Conservation (phyloP, 192 early-diverging fungal genomes). For the Umbelopsis vinacea region DNA sequence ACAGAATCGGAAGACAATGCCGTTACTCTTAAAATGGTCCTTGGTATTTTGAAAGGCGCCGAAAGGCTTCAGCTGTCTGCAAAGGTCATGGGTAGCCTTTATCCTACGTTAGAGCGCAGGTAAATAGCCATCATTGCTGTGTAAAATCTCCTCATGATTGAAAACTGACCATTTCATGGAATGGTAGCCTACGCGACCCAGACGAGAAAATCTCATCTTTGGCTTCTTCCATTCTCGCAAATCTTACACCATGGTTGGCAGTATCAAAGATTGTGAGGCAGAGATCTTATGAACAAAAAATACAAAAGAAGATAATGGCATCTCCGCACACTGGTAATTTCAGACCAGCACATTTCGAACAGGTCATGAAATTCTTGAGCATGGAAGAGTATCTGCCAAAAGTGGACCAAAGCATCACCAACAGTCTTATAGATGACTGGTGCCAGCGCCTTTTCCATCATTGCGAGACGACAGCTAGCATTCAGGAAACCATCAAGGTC, state of each 20-base stretch:
- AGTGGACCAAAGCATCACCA: slow-evolving; percentile 1
- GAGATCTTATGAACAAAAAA: background rate
- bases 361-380: slow-evolving; percentile 57
- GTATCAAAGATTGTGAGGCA: slow-evolving; percentile 13
- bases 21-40: background rate
- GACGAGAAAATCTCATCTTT: background rate
- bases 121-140: background rate
- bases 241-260: slow-evolving; percentile 6
- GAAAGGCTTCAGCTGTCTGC: slow-evolving; percentile 1
- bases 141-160: background rate
- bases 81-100: background rate
- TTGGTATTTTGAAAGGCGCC: background rate
- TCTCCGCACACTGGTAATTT: slow-evolving; percentile 64
- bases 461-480: slow-evolving; percentile 46
- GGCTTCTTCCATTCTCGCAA: background rate
- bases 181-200: background rate
- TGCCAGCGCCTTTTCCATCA: slow-evolving; percentile 59
- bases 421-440: slow-evolving; percentile 40
- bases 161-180: background rate
- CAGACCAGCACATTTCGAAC: slow-evolving; percentile 66
- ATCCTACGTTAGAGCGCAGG: background rate
- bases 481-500: background rate
- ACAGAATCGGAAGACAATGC: background rate
- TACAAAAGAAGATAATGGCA: slow-evolving; percentile 35
- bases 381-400: slow-evolving; percentile 44